A percentile compares a stretch with the other conserved stretches of the same genome.
Evolutionary conservation across 331 rosid genomes (phyloP).

Genomic region (Rhamnella rubrinervis): DNA sequence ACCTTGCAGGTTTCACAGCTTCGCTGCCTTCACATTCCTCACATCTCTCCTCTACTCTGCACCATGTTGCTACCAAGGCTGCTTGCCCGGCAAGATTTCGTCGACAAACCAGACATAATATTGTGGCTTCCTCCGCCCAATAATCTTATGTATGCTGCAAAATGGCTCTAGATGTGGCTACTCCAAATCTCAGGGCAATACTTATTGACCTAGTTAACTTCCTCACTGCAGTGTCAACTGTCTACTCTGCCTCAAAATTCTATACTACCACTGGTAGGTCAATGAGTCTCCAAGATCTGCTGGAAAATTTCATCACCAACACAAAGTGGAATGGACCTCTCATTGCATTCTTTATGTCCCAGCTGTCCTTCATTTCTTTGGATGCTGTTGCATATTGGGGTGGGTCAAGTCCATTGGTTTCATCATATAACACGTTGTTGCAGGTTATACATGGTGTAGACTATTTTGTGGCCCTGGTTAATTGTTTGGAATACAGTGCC

Average conservation of each 20-base stretch:
- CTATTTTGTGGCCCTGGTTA: background rate
- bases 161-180: background rate
- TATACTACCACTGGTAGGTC: background rate
- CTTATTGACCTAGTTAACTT: background rate
- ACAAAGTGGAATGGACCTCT: background rate
- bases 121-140: background rate
- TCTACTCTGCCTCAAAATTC: background rate
- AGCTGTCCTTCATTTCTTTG: background rate
- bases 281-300: background rate
- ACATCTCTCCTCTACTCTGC: conserved; percentile 1
- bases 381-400: background rate
- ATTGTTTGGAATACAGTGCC: conserved; percentile 2
- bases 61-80: background rate
- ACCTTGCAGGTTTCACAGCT: conserved; percentile 12
- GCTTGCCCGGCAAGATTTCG: background rate
- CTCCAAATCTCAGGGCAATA: background rate
- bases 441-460: background rate
- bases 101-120: background rate
- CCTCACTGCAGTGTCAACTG: conserved; percentile 8
- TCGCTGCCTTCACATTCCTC: conserved; percentile 2
- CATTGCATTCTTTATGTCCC: background rate
- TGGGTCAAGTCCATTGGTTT: background rate
- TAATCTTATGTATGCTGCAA: background rate
- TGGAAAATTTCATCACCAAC: background rate
- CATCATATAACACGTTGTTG: background rate